These are phyloP conservation scores for Dimocarpus longan DNA, from an alignment of 345 rosid species.

Conservation along the genomic window DNA sequence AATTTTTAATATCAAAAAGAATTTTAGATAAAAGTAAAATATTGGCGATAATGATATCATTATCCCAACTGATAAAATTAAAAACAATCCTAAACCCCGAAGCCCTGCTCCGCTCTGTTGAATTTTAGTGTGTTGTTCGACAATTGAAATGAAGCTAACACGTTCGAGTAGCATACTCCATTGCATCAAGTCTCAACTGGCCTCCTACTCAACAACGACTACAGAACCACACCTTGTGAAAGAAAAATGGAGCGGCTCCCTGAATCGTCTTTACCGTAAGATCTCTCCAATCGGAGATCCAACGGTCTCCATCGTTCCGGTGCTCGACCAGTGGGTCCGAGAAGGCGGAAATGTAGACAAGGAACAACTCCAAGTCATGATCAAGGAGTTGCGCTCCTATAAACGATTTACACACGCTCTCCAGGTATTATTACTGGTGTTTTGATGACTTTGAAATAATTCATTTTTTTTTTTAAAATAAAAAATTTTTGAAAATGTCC, in stretches of 20 bases:
- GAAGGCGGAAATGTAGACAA: constrained; percentile 33
- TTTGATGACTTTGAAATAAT: background rate
- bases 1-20: too few species aligned
- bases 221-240: too few species aligned
- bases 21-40: too few species aligned
- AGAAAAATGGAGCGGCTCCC: background rate
- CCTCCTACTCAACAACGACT: background rate
- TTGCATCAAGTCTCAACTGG: background rate
- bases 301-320: constrained; percentile 30
- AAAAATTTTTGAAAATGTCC: background rate
- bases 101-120: background rate
- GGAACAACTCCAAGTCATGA: constrained; percentile 9
- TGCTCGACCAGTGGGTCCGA: constrained; percentile 47
- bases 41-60: too few species aligned
- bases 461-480: background rate
- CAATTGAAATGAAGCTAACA: background rate
- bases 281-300: constrained; percentile 38
- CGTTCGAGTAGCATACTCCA: background rate
- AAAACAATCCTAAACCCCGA: background rate
- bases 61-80: too few species aligned
- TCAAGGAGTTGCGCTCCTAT: constrained; percentile 28
- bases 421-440: constrained; percentile 27
- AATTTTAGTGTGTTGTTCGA: too few species aligned
- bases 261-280: constrained; percentile 24
- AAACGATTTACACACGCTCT: constrained; percentile 44